These are phyloP conservation scores for Trifolium repens DNA, from an alignment of 306 rosid species.

Conservation along the genomic window DNA sequence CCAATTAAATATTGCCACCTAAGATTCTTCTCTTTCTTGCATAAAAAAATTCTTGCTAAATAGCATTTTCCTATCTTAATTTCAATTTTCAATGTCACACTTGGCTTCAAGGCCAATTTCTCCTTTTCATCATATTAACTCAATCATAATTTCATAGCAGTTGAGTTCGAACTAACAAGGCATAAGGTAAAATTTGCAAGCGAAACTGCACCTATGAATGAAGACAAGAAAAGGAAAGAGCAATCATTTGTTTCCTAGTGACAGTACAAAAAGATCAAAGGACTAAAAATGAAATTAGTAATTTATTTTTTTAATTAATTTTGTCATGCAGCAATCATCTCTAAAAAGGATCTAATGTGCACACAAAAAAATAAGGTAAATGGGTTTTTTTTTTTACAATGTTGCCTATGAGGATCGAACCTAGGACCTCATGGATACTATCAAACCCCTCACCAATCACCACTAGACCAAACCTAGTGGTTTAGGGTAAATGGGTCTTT, in stretches of 20 bases:
- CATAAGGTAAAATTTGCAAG: conserved; percentile 14
- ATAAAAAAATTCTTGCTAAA: too few species aligned
- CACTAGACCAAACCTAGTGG: too few species aligned
- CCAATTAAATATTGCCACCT: too few species aligned
- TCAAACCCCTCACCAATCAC: too few species aligned
- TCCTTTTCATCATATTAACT: neutral
- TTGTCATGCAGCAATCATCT: conserved; percentile 15
- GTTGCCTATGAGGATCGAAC: too few species aligned
- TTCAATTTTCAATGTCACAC: neutral
- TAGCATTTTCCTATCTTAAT: too few species aligned
- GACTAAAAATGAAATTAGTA: neutral
- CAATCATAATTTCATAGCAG: conserved; percentile 4
- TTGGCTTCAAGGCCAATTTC: neutral
- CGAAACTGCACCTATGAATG: conserved; percentile 15
- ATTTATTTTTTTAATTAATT: neutral
- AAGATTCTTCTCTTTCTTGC: too few species aligned
- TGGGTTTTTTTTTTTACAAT: too few species aligned
- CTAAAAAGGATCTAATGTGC: neutral
- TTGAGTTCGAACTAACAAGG: conserved; percentile 5
- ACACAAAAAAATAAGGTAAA: too few species aligned
- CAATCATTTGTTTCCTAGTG: conserved; percentile 25
- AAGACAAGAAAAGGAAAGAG: conserved; percentile 38
- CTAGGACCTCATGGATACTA: too few species aligned
- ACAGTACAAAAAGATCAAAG: neutral
- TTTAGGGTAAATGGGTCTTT: too few species aligned